Percentiles rank a stretch among this genome's conserved stretches.
Evolutionary conservation across 805 yeast genomes (phyloP).

Genomic region (Osmozyma mogii): DNA sequence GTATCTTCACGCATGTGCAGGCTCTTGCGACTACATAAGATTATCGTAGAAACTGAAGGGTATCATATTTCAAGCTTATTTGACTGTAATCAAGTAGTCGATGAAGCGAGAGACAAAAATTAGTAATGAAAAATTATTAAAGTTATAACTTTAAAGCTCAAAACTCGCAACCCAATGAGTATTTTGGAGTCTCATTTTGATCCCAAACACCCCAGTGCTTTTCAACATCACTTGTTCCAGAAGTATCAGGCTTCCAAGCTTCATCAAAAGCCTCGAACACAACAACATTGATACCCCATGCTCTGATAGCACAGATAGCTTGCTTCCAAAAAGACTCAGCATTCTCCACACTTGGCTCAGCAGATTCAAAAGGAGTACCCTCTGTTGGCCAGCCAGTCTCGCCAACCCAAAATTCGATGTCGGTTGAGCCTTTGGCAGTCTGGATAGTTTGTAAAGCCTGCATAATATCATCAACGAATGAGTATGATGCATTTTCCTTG

Average conservation of each 20-base stretch:
- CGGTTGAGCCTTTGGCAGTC: constrained; percentile 77
- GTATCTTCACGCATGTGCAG: too few species aligned
- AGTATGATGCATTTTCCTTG: constrained; percentile 71
- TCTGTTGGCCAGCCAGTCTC: constrained; percentile 97
- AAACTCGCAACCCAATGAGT: constrained; percentile 29
- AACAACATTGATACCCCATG: constrained; percentile 90
- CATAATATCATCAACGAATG: constrained; percentile 95
- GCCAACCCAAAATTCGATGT: constrained; percentile 89
- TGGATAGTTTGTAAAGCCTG: constrained; percentile 90
- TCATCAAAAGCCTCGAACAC: constrained; percentile 95
- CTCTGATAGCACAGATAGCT: constrained; percentile 89
- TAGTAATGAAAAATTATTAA: too few species aligned
- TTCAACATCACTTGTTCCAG: constrained; percentile 82
- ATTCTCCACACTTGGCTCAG: constrained; percentile 63
- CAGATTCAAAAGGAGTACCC: constrained; percentile 62
- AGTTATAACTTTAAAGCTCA: too few species aligned
- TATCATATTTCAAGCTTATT: too few species aligned
- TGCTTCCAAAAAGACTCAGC: constrained; percentile 81
- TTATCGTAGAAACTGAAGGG: too few species aligned
- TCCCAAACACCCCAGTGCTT: constrained; percentile 92
- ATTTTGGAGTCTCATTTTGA: constrained; percentile 34
- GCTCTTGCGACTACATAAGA: too few species aligned
- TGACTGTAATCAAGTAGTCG: too few species aligned
- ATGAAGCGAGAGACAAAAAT: too few species aligned
- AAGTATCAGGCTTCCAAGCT: constrained; percentile 89